These are phyloP conservation scores for Phytopythium mirpurense DNA, from an alignment of 352 stramenopile genomes.

Conservation along the genomic window DNA sequence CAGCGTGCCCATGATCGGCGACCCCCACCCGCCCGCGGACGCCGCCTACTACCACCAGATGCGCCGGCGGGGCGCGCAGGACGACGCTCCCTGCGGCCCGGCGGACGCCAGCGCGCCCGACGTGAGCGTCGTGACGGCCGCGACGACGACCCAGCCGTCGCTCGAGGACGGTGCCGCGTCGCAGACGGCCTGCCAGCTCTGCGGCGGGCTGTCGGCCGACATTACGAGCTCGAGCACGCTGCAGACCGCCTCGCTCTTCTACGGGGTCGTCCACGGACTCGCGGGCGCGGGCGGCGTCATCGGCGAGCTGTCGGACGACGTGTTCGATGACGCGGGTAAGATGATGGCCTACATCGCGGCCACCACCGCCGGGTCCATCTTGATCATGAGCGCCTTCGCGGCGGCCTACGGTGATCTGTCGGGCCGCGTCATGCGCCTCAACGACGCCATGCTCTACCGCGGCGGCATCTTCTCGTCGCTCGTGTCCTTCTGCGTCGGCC, in stretches of 20 bases:
- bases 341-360: conserved; percentile 73
- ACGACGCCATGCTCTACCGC: conserved; percentile 25
- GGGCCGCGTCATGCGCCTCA: conserved; percentile 18
- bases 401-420: conserved; percentile 74
- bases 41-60: conserved; percentile 25
- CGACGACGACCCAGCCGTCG: conserved; percentile 1
- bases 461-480: conserved; percentile 45
- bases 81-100: no score
- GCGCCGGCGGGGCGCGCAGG: no score
- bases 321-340: conserved; percentile 36
- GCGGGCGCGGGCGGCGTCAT: conserved; percentile 51
- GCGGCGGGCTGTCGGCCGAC: conserved; percentile 37
- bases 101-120: conserved; percentile 1
- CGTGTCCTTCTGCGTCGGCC: conserved; percentile 61
- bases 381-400: conserved; percentile 88
- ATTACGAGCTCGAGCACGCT: conserved; percentile 40
- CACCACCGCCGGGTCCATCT: conserved; percentile 80
- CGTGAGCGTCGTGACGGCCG: not conserved
- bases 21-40: conserved; percentile 5
- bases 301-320: conserved; percentile 66
- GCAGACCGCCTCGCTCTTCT: conserved; percentile 45
- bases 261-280: conserved; percentile 77
- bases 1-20: conserved; percentile 12
- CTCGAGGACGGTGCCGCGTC: conserved; percentile 14
- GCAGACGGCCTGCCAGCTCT: conserved; percentile 77